phyloP scores from a whole-genome alignment of 2,329 filamentous ascomycete species.

The Aureobasidium vineae region DNA sequence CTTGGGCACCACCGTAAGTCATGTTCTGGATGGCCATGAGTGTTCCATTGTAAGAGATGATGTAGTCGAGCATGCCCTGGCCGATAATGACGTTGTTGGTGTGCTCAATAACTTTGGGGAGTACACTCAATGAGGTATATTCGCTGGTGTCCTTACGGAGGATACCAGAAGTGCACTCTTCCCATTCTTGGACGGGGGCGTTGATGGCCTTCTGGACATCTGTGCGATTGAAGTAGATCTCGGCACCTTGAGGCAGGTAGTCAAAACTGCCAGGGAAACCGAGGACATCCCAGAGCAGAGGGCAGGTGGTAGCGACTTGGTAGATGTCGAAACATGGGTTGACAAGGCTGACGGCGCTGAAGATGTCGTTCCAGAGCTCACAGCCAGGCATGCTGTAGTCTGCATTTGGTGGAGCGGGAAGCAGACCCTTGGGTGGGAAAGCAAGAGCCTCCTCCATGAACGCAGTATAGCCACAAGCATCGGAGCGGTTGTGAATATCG shows the following conservation, averaged over 20 bases:
- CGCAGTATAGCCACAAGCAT: conserved; percentile 61
- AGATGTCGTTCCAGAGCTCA: conserved; percentile 49
- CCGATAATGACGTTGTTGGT: conserved; percentile 71
- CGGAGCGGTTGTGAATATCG: conserved; percentile 50
- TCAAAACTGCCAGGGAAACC: conserved; percentile 63
- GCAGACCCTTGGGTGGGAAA: conserved; percentile 64
- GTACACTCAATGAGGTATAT: conserved; percentile 56
- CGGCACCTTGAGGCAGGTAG: conserved; percentile 62
- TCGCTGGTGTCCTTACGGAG: conserved; percentile 51
- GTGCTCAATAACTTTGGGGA: conserved; percentile 70
- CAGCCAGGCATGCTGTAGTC: conserved; percentile 53
- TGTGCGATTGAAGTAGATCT: conserved; percentile 67
- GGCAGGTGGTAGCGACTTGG: conserved; percentile 69
- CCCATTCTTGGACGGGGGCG: conserved; percentile 58
- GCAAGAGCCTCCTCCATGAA: conserved; percentile 61
- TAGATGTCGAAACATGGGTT: conserved; percentile 84
- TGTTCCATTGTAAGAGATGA: conserved; percentile 66
- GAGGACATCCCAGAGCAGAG: conserved; percentile 66
- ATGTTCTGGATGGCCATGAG: conserved; percentile 75
- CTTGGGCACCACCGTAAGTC: conserved; percentile 70
- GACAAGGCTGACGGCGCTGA: conserved; percentile 51
- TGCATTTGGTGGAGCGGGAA: conserved; percentile 55
- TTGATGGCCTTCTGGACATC: conserved; percentile 70
- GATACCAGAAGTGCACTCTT: conserved; percentile 54
- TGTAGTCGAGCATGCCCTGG: conserved; percentile 68